Evolutionary conservation across 108 stramenopile species (phyloP).

Genomic region (Cyclotella kingstonii): DNA sequence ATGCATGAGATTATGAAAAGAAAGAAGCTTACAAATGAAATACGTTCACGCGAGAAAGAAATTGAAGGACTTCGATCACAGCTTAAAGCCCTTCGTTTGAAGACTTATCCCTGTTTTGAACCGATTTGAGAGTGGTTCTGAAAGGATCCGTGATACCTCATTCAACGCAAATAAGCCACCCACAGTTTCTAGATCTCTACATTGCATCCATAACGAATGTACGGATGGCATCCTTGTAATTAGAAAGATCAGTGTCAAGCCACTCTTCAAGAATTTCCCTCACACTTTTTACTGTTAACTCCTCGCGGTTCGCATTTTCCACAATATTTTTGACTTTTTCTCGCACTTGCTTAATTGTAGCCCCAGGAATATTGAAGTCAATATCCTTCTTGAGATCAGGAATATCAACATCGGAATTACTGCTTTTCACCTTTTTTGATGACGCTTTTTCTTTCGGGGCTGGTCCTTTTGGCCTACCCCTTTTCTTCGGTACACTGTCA

Average conservation of each 20-base stretch:
- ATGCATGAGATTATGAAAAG: slow-evolving; percentile 7
- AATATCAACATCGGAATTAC: slow-evolving; percentile 12
- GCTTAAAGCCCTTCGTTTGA: neutral
- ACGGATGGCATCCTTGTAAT: slow-evolving; percentile 39
- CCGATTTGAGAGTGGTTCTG: neutral
- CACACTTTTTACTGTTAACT: slow-evolving; percentile 33
- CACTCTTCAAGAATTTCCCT: slow-evolving; percentile 38
- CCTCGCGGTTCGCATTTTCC: slow-evolving; percentile 20
- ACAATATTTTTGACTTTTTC: slow-evolving; percentile 34
- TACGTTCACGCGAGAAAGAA: slow-evolving; percentile 1
- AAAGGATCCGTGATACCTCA: neutral
- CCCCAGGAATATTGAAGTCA: slow-evolving; percentile 42
- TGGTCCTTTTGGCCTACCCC: slow-evolving; percentile 5
- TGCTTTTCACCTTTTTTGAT: slow-evolving; percentile 32
- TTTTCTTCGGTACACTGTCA: slow-evolving; percentile 30
- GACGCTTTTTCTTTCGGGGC: neutral
- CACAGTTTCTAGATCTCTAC: slow-evolving; percentile 1
- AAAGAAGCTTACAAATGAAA: slow-evolving; percentile 5
- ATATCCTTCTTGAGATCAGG: slow-evolving; percentile 4
- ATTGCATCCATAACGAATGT: slow-evolving; percentile 45
- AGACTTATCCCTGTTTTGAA: neutral
- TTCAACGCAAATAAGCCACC: slow-evolving; percentile 1
- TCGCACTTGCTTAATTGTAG: slow-evolving; percentile 22
- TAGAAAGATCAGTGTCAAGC: slow-evolving; percentile 37
- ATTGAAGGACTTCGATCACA: neutral